These are phyloP conservation scores for Rhododendron griersonianum DNA, from an alignment of 148 eudicot genomes.

Conservation along the genomic window DNA sequence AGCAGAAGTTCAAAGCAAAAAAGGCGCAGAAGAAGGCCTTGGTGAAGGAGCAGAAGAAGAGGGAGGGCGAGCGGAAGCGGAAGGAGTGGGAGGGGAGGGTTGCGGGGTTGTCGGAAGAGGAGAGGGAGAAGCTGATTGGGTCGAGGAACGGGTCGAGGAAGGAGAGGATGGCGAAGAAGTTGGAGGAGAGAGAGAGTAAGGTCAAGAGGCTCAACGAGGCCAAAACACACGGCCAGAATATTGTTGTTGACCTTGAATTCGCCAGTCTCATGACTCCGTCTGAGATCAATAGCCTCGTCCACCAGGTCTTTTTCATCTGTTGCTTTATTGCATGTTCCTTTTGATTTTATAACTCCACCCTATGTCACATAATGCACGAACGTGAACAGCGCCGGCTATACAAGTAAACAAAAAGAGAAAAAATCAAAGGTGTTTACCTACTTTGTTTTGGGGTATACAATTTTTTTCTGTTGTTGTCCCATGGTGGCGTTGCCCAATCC, in stretches of 20 bases:
- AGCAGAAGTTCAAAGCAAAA: constrained; percentile 57
- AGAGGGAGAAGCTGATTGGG: constrained; percentile 53
- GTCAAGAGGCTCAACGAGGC: constrained; percentile 43
- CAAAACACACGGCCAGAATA: constrained; percentile 53
- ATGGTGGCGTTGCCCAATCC: too few relatives aligned
- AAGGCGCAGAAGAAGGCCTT: constrained; percentile 77
- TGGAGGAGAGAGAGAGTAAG: constrained; percentile 50
- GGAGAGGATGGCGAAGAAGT: constrained; percentile 63
- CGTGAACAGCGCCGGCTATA: too few relatives aligned
- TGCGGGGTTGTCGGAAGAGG: constrained; percentile 51
- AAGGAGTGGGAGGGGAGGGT: constrained; percentile 76
- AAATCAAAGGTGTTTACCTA: too few relatives aligned
- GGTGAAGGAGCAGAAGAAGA: constrained; percentile 55
- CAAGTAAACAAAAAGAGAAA: too few relatives aligned
- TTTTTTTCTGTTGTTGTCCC: too few relatives aligned
- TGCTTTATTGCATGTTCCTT: background rate
- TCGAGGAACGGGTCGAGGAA: constrained; percentile 44
- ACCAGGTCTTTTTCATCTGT: constrained; percentile 47
- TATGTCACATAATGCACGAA: too few relatives aligned
- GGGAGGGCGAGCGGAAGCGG: constrained; percentile 54
- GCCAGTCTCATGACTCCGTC: constrained; percentile 58
- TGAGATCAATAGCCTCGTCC: constrained; percentile 73
- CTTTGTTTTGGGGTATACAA: too few relatives aligned
- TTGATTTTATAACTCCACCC: background rate
- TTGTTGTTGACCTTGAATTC: constrained; percentile 78